Conservation (phyloP, 768 basidiomycete genomes). For the Erythrobasidium yunnanense region DNA sequence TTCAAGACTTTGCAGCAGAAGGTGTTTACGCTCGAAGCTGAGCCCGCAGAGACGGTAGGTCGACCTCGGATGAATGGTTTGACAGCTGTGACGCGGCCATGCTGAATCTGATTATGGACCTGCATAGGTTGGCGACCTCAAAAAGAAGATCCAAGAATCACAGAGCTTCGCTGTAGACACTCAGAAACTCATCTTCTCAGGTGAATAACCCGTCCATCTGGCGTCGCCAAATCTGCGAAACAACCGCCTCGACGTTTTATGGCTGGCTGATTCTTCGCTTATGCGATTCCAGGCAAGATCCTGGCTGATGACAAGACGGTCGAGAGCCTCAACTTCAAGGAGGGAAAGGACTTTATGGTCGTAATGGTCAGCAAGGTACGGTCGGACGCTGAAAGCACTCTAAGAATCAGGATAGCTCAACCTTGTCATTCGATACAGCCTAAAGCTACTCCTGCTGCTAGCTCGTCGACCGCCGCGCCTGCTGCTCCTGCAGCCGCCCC, state of each 20-base stretch:
- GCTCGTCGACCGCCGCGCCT: slow-evolving; percentile 30
- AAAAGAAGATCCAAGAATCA: slow-evolving; percentile 64
- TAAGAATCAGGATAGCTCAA: too few relatives aligned
- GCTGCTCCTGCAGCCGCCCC: slow-evolving; percentile 40
- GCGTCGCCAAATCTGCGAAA: not conserved
- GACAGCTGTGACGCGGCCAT: slow-evolving; percentile 21
- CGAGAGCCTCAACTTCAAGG: slow-evolving; percentile 79
- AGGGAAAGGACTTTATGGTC: slow-evolving; percentile 91
- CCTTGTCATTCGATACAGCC: slow-evolving; percentile 40
- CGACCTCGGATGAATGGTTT: not conserved
- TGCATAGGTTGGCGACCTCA: slow-evolving; percentile 54
- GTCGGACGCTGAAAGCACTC: not conserved
- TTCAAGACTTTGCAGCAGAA: slow-evolving; percentile 92
- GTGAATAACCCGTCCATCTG: slow-evolving; percentile 46
- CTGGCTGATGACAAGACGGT: slow-evolving; percentile 77
- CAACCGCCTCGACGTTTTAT: not conserved
- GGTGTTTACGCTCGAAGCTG: slow-evolving; percentile 73
- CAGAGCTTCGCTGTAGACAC: slow-evolving; percentile 62
- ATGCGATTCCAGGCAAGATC: slow-evolving; percentile 83
- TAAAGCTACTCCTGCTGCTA: slow-evolving; percentile 39
- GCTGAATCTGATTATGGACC: not conserved
- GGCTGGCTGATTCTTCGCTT: slow-evolving; percentile 8
- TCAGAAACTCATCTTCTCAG: slow-evolving; percentile 93
- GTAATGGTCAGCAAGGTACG: slow-evolving; percentile 93
- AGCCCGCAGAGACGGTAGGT: slow-evolving; percentile 55